Conservation (phyloP, 2,329 filamentous ascomycete genomes). For the Berkeleyomyces rouxiae region DNA sequence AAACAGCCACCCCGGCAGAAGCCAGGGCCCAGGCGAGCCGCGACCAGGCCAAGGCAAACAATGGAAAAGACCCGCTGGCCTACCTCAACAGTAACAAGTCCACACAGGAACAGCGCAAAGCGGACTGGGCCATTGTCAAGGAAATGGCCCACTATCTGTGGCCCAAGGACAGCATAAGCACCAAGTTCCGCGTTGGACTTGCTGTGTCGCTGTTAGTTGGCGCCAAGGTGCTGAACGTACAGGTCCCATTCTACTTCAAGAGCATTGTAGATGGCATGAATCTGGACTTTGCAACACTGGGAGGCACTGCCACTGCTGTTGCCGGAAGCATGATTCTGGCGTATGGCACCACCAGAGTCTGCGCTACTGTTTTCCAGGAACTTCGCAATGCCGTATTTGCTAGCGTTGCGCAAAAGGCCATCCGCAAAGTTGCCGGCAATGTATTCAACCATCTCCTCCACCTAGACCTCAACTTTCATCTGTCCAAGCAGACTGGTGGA, state of each 20-base stretch:
- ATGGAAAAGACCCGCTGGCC: conserved; percentile 37
- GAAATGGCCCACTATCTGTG: conserved; percentile 94
- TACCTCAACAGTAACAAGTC: conserved; percentile 42
- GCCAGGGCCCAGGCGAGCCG: background rate
- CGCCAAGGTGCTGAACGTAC: conserved; percentile 89
- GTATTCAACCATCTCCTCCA: conserved; percentile 82
- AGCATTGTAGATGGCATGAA: conserved; percentile 97
- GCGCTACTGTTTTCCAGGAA: conserved; percentile 82
- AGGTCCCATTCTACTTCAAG: conserved; percentile 99
- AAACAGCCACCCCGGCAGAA: background rate
- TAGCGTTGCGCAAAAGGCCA: conserved; percentile 91
- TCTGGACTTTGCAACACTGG: conserved; percentile 69
- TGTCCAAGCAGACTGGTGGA: conserved; percentile 86
- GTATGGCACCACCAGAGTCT: conserved; percentile 77
- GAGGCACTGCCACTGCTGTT: conserved; percentile 77
- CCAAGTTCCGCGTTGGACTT: conserved; percentile 68
- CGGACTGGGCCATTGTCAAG: conserved; percentile 96
- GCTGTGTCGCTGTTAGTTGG: conserved; percentile 74
- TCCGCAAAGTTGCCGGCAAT: conserved; percentile 74
- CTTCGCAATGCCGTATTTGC: conserved; percentile 92
- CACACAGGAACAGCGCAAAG: conserved; percentile 79
- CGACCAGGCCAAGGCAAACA: conserved; percentile 8
- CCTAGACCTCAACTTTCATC: conserved; percentile 83
- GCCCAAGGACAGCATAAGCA: conserved; percentile 63
- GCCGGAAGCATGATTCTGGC: conserved; percentile 87